Evolutionary conservation across 768 basidiomycete genomes (phyloP).

Genomic region (Agaricus sinodeliciosus): DNA sequence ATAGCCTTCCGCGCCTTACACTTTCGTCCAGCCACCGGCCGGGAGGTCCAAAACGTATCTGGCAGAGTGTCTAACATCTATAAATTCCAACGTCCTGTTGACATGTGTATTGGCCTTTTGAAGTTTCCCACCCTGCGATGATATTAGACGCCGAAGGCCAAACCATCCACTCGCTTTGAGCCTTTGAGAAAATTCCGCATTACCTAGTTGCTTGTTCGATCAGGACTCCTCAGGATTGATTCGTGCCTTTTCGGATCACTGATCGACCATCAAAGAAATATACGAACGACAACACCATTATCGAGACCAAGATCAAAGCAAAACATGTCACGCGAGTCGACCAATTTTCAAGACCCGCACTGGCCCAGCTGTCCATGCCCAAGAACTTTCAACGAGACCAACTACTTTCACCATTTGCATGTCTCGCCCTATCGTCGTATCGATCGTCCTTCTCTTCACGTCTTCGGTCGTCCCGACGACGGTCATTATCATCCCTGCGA

Average conservation of each 20-base stretch:
- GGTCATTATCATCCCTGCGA: conserved; percentile 71
- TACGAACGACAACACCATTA: conserved; percentile 49
- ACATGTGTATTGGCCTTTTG: not conserved
- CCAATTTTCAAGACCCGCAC: conserved; percentile 13
- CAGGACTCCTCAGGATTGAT: conserved; percentile 24
- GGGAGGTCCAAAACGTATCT: too few species aligned
- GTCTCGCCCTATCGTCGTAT: conserved; percentile 72
- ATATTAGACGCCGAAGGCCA: not conserved
- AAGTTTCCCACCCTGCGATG: not conserved
- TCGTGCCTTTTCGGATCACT: conserved; percentile 30
- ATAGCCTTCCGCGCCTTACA: too few species aligned
- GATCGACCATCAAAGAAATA: conserved; percentile 42
- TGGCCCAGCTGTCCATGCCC: conserved; percentile 23
- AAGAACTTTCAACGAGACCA: conserved; percentile 61
- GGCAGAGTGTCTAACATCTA: too few species aligned
- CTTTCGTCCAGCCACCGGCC: too few species aligned
- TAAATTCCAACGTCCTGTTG: too few species aligned
- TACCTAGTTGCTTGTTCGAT: conserved; percentile 12
- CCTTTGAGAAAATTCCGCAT: conserved; percentile 8
- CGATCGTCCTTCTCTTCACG: conserved; percentile 83
- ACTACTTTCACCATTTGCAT: conserved; percentile 71
- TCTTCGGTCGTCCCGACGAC: conserved; percentile 69
- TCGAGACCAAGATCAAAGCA: conserved; percentile 42
- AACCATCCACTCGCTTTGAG: conserved; percentile 4
- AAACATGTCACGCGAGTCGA: conserved; percentile 27